phyloP scores from a whole-genome alignment of 208 protist species.

The Trypanosoma rangeli region DNA sequence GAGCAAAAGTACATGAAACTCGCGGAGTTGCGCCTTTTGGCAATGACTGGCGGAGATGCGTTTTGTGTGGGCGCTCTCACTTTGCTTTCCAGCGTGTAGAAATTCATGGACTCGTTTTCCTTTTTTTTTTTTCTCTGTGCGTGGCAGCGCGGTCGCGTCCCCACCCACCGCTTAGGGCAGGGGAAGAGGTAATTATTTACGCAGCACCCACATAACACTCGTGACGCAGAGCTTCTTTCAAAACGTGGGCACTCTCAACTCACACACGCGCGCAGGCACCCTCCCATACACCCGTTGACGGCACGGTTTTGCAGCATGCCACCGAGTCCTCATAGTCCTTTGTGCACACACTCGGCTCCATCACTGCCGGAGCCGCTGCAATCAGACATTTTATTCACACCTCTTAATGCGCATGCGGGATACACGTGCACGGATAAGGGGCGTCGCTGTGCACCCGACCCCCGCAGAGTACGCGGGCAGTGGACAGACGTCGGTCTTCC shows the following conservation, averaged over 20 bases:
- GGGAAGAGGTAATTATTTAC: not conserved
- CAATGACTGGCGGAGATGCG: not conserved
- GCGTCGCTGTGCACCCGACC: not conserved
- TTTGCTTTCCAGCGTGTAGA: not conserved
- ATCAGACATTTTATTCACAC: not conserved
- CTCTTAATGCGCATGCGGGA: not conserved
- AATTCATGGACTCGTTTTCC: not conserved
- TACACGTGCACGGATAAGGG: not conserved
- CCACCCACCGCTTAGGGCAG: not conserved
- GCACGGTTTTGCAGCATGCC: not conserved
- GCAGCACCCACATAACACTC: not conserved
- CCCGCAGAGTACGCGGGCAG: not conserved
- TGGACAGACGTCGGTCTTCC: not conserved
- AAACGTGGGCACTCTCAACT: not conserved
- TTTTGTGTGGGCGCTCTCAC: not conserved
- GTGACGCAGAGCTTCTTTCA: not conserved
- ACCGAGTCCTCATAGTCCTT: conserved; percentile 8
- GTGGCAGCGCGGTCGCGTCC: not conserved
- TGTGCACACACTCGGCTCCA: conserved; percentile 12
- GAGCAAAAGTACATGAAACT: no score
- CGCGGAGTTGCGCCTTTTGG: no score
- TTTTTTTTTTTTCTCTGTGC: not conserved
- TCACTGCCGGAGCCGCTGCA: conserved; percentile 1
- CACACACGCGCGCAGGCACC: not conserved
- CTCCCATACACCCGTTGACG: no score